Evolutionary conservation across 257 asterid species (phyloP).

Genomic region (Solanum acaule): DNA sequence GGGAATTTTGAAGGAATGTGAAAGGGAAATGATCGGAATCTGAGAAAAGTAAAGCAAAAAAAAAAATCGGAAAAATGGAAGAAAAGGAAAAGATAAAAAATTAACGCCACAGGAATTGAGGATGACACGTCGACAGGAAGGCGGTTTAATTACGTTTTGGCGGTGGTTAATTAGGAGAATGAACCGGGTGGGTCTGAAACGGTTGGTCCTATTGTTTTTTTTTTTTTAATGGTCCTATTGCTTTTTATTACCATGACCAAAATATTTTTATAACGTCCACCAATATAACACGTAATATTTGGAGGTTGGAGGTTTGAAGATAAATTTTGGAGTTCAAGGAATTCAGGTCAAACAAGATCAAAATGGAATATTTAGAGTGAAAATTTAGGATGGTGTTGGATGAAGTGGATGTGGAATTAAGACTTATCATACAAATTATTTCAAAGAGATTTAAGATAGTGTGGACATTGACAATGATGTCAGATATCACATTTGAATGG

Average conservation of each 20-base stretch:
- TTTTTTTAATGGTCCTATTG: not conserved
- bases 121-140: constrained; percentile 24
- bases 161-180: not conserved
- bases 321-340: too few relatives aligned
- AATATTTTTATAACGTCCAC: not conserved
- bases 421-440: too few relatives aligned
- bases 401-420: too few relatives aligned
- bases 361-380: too few relatives aligned
- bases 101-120: constrained; percentile 38
- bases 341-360: too few relatives aligned
- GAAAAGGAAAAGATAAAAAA: not conserved
- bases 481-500: accelerated
- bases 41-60: not conserved
- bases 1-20: constrained; percentile 10
- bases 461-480: too few relatives aligned
- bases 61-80: not conserved
- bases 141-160: constrained; percentile 1
- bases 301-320: too few relatives aligned
- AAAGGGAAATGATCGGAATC: not conserved
- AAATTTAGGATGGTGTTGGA: too few relatives aligned
- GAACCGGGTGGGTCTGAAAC: constrained; percentile 33
- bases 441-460: too few relatives aligned
- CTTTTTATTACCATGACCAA: not conserved
- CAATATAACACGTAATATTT: not conserved
- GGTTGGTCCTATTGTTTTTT: constrained; percentile 9